Conservation (phyloP, 2,329 filamentous ascomycete genomes). For the Keithomyces neogunnii region DNA sequence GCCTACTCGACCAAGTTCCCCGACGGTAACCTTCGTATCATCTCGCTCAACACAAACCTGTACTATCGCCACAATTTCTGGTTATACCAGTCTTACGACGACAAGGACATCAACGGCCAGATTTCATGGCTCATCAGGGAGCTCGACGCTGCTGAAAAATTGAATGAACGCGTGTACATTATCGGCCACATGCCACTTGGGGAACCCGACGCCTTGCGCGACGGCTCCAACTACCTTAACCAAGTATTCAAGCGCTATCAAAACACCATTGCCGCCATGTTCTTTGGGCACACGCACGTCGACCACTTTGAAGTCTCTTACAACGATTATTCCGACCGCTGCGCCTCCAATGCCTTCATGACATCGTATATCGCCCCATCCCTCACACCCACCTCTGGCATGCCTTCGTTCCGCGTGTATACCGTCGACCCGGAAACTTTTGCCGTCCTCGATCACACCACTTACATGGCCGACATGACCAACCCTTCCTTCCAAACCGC, state of each 20-base stretch:
- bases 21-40: slow-evolving; percentile 41
- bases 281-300: slow-evolving; percentile 49
- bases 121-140: slow-evolving; percentile 45
- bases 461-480: slow-evolving; percentile 45
- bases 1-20: slow-evolving; percentile 39
- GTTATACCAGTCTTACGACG: slow-evolving; percentile 35
- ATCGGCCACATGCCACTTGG: slow-evolving; percentile 50
- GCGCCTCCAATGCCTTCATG: slow-evolving; percentile 33
- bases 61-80: slow-evolving; percentile 50
- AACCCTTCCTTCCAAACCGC: slow-evolving; percentile 31
- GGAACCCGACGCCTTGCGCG: slow-evolving; percentile 40
- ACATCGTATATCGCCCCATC: slow-evolving; percentile 47
- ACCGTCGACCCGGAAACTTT: slow-evolving; percentile 49
- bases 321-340: slow-evolving; percentile 33
- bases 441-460: slow-evolving; percentile 42
- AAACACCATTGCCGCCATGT: slow-evolving; percentile 44
- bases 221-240: slow-evolving; percentile 43
- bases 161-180: slow-evolving; percentile 45
- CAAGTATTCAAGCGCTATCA: slow-evolving; percentile 45
- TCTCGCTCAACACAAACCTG: slow-evolving; percentile 50
- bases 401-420: slow-evolving; percentile 51
- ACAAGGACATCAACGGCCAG: slow-evolving; percentile 43
- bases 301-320: slow-evolving; percentile 51
- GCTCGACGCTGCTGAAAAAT: slow-evolving; percentile 42
- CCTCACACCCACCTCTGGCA: slow-evolving; percentile 45